Evolutionary conservation across 2,329 filamentous ascomycete species (phyloP).

Genomic region (Myotisia sp.): DNA sequence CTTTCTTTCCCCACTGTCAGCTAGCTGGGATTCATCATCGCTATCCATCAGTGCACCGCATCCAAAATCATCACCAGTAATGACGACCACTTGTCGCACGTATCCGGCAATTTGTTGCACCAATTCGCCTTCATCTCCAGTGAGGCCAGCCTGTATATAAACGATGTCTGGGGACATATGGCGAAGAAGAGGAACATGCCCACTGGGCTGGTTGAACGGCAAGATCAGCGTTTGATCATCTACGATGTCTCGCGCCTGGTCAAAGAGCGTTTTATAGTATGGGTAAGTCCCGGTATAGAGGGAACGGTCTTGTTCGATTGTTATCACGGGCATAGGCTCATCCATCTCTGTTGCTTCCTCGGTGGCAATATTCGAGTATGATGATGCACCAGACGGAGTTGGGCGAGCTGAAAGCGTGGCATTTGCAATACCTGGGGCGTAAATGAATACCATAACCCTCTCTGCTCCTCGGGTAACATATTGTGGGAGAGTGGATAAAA

Average conservation of each 20-base stretch:
- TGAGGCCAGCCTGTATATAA: conserved; percentile 74
- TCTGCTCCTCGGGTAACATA: conserved; percentile 58
- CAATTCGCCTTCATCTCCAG: conserved; percentile 57
- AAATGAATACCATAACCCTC: conserved; percentile 79
- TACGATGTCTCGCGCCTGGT: conserved; percentile 63
- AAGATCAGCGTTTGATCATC: conserved; percentile 77
- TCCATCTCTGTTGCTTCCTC: conserved; percentile 42
- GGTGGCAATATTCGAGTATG: conserved; percentile 72
- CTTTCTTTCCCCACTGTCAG: conserved; percentile 26
- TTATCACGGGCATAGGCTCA: conserved; percentile 43
- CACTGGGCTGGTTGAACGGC: conserved; percentile 70
- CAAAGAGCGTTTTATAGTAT: conserved; percentile 72
- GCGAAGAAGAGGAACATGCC: conserved; percentile 73
- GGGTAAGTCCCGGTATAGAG: too few species aligned
- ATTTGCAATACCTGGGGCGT: conserved; percentile 54
- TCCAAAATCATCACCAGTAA: conserved; percentile 43
- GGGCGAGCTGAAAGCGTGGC: conserved; percentile 29
- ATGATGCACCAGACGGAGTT: conserved; percentile 56
- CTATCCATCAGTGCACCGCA: conserved; percentile 70
- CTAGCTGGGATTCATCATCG: conserved; percentile 41
- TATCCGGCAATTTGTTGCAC: conserved; percentile 53
- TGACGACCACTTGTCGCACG: conserved; percentile 48
- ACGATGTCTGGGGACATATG: conserved; percentile 74
- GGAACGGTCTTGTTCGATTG: conserved; percentile 36
- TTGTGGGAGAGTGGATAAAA: conserved; percentile 75